Base-by-base conservation (phyloP, 148 eudicot species). In the Cornus controversa region DNA sequence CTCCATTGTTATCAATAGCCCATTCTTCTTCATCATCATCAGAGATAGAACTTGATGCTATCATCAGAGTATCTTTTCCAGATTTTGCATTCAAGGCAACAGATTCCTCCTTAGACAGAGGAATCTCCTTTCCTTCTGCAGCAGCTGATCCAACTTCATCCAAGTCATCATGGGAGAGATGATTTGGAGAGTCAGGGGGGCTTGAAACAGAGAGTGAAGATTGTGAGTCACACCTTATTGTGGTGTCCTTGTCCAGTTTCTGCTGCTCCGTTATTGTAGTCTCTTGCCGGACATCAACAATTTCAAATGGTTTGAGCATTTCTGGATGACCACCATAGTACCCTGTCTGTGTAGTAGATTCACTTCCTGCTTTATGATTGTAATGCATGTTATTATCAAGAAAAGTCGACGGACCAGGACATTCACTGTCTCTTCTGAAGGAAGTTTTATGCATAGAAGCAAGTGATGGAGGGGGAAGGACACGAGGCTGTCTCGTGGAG, bases 141-240 rank as follows among this genome's bases (percentile, higher is more conserved):
- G 75, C 37, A 71, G 79, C 80, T 66, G 91, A 71, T 78, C 89
- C 95, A 69, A 93, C 85, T 80, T 89, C 97, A 80, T 95, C 94
- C 86, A 93, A 84, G 79, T 93, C 99, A 83, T 90, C 99, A 80
- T 91, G 94, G 66, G 98, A 94, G 50, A 91, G 85, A 75, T 90
- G 98, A 78, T 92, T 87, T 42, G 97, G 93, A 73, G 98, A 92
- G 72, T 73, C 85, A 77, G 98, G 97, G 54, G 97, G 96, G 73
- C 97, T 94, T 69, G 98, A 89, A 80, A 94, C 97, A 76, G 91
- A 92, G 70, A 94, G 90, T 42, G 98, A 91, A 66, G 97, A 94
- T 54, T 92, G 97, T 36, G 98, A 93, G 62, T 93, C 98, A 86
- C 93, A 88, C 80, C 94, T 86, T 24, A 86, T 82, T 24, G 80